Evolutionary conservation across 371 early-diverging fungal species (phyloP).

Genomic region (Capillidium heterosporum): DNA sequence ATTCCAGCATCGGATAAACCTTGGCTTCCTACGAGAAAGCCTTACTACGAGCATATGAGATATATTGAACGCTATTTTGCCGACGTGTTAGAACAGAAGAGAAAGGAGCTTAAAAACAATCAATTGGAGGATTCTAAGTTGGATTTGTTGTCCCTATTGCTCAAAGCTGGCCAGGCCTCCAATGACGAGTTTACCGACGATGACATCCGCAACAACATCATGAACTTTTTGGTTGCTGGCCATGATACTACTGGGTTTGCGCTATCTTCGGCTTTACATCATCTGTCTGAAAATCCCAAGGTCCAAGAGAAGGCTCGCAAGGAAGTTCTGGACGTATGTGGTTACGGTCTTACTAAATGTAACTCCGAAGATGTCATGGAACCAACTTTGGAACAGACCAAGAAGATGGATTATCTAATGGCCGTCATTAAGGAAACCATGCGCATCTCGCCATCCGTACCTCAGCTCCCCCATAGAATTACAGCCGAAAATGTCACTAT

Average conservation of each 20-base stretch:
- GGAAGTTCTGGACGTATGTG: not conserved
- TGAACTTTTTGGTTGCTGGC: constrained; percentile 7
- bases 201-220: not conserved
- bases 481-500: not conserved
- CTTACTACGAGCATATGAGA: not conserved
- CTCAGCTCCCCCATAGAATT: not conserved
- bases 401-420: constrained; percentile 19
- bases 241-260: constrained; percentile 18
- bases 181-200: not conserved
- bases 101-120: not conserved
- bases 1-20: not conserved
- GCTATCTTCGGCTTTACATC: constrained; percentile 11
- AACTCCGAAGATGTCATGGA: not conserved
- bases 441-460: constrained; percentile 19
- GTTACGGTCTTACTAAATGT: too few species aligned
- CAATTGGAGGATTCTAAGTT: too few species aligned
- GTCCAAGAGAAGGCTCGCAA: not conserved
- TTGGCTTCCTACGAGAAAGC: not conserved
- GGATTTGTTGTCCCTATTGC: too few species aligned
- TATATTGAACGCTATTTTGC: not conserved
- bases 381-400: constrained; percentile 14
- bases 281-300: too few species aligned
- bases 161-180: not conserved
- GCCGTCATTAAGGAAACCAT: constrained; percentile 23
- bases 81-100: not conserved